Conservation (phyloP, 202 grass and related monocot genomes). For the Saccharum hybrid region DNA sequence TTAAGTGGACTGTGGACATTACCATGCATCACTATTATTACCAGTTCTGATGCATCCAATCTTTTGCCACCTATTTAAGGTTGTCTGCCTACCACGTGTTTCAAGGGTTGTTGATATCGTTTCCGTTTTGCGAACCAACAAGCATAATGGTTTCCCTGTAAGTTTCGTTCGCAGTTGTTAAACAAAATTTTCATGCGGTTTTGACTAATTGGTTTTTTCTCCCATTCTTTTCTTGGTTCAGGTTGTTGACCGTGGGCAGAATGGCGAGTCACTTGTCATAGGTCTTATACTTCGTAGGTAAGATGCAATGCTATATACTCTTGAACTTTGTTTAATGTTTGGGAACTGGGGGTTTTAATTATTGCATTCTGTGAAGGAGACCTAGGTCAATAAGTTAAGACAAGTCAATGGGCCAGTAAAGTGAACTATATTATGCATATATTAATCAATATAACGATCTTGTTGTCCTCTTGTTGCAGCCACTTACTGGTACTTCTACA, state of each 20-base stretch:
- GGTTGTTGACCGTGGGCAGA: conserved; percentile 89
- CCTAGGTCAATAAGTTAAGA: not conserved
- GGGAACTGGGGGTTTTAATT: not conserved
- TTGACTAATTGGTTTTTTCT: conserved; percentile 4
- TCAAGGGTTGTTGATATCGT: conserved; percentile 76
- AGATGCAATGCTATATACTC: not conserved
- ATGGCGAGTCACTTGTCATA: conserved; percentile 85
- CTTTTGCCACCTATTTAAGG: conserved; percentile 58
- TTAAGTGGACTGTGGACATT: conserved; percentile 19
- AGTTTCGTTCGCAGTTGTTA: conserved; percentile 33
- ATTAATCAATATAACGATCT: conserved; percentile 7
- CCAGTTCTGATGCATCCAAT: conserved; percentile 45
- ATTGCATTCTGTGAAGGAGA: not conserved
- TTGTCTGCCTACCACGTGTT: conserved; percentile 77
- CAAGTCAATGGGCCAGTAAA: not conserved
- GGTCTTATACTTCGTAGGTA: conserved; percentile 99
- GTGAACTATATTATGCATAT: not conserved
- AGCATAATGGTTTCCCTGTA: conserved; percentile 97
- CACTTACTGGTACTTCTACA: conserved; percentile 95
- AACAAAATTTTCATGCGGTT: conserved; percentile 19
- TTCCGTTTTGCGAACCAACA: conserved; percentile 78
- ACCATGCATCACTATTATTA: conserved; percentile 40
- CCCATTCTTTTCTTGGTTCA: conserved; percentile 37
- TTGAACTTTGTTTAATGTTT: conserved; percentile 27
- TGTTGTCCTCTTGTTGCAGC: conserved; percentile 57